A percentile compares a stretch with the other conserved stretches of the same genome.
Conservation (phyloP, 371 early-diverging fungal genomes). For the Haplosporangium sp. region DNA sequence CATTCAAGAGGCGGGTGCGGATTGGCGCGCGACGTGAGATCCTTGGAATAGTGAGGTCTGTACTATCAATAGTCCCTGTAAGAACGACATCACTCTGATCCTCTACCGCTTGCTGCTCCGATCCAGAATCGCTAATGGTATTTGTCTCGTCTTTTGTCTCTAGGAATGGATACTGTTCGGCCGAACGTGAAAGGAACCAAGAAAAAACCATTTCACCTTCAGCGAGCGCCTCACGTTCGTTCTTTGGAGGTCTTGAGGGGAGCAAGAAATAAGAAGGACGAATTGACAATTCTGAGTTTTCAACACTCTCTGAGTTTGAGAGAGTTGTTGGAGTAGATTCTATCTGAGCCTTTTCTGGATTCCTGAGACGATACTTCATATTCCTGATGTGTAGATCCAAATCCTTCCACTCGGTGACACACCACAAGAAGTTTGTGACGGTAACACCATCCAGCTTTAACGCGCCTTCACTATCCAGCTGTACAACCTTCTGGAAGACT, state of each 20-base stretch:
- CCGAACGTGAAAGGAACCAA: slow-evolving; percentile 50
- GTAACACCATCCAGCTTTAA: slow-evolving; percentile 68
- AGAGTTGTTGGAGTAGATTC: slow-evolving; percentile 12
- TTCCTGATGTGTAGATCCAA: slow-evolving; percentile 49
- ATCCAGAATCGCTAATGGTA: background rate
- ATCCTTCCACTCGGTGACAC: slow-evolving; percentile 68
- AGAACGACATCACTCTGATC: background rate
- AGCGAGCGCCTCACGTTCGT: slow-evolving; percentile 55
- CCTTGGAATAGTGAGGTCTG: slow-evolving; percentile 30
- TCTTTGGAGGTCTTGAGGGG: slow-evolving; percentile 55
- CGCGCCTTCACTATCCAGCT: slow-evolving; percentile 54
- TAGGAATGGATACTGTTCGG: slow-evolving; percentile 20
- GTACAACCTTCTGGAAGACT: slow-evolving; percentile 70
- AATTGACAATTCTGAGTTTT: slow-evolving; percentile 21
- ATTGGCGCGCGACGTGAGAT: slow-evolving; percentile 51
- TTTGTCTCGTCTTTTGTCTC: background rate
- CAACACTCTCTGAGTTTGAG: background rate
- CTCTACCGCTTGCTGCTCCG: slow-evolving; percentile 1
- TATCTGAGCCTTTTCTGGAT: slow-evolving; percentile 6
- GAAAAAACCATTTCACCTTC: slow-evolving; percentile 61
- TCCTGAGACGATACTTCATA: slow-evolving; percentile 21
- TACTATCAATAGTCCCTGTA: background rate
- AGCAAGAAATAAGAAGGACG: slow-evolving; percentile 50
- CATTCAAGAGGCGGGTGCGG: slow-evolving; percentile 67
- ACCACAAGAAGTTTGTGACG: slow-evolving; percentile 75